Evolutionary conservation across 1,284 basidiomycete genomes (phyloP), one percentile per base, ranked within the genome.

Genomic region (Fomitopsis schrenkii): DNA sequence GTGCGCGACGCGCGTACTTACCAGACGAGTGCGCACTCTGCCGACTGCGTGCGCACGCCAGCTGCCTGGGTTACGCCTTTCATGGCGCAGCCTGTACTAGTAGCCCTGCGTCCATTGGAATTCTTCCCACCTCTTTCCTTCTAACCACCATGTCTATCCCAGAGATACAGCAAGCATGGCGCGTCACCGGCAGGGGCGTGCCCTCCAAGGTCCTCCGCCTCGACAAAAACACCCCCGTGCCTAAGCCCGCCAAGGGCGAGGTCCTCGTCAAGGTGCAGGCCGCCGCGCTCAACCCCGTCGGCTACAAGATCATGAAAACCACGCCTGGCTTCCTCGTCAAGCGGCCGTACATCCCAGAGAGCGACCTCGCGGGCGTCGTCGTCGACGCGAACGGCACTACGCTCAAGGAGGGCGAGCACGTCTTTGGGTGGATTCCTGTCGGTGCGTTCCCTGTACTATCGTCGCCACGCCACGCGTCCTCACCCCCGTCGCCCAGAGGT

Each of bases 281-380:
- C 3, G 87, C 80, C 0, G 86, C 86, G 1, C 75, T 91, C 45
- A 92, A 92, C 68, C 89, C 88, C 0, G 77, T 86, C 45, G 84
- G 83, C 0, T 84, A 82, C 68, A 88, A 88, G 69, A 4, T 85
- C 1, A 82, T 88, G 79, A 72, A 72, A n/a, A 7, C 75, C 5
- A 36, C 83, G 3, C 85, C 88, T 5, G 79, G 80, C 57, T 74
- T 83, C 55, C 30, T 86, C 0, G 75, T 77, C 5, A 74, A 73
- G 22, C 75, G 83, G 50, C 86, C 87, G 1, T 74, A 82, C 41
- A 74, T 83, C 7, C 76, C 84, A 41, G 87, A 87, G 65, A 72
- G 80, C 58, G 90, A 92, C 66, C 74, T 90, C 54, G 75, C 87
- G 0, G 90, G 89, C 0, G 74, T 82, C 1, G 72, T 91, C 5